Evolutionary conservation across 2,329 filamentous ascomycete genomes (phyloP), one percentile per base, ranked within the genome.

Genomic region (Lachnellula suecica): DNA sequence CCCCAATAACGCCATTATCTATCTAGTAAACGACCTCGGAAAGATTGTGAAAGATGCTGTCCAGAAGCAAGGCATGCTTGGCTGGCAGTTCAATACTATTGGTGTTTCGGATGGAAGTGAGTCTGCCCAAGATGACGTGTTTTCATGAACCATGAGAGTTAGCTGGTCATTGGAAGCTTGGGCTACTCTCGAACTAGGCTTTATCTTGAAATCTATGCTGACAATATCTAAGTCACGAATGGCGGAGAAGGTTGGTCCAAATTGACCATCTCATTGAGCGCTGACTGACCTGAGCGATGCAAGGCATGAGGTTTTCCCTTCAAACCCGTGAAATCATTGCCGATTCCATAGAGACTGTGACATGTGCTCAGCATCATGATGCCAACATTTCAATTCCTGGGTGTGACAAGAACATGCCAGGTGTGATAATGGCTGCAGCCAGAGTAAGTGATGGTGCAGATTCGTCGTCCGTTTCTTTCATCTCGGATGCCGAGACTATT

Each of bases 351-450:
- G 93, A 97, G 74, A 92, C 89, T 2, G 89, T 47, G 23, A 53
- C 51, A 38, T 53, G 51, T 38, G 51, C 51, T 19, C 50, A 62
- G 69, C 88, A 88, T 62, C 91, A 97, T 71, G 93, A 97, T 68
- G 93, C 91, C 53, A 95, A 92, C 70, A 92, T 97, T 68, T 85
- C 89, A 25, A 93, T 97, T 62, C 91, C 93, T 0, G 92, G 92
- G 10, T 97, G 92, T 70, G 92, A 97, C 75, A 97, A 97, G 81
- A 97, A 97, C 71, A 97, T 97, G 93, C 92, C 92, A 0, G 92
- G 92, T 58, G 87, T 89, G 15, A 53, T 53, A n/a, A 53, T 53
- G 51, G 51, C 51, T 9, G 51, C 51, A 6, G 51, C 51, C 20
- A 34, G 51, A 17, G 37, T 40, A 40, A 40, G 31, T 35, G 15